Percentiles rank a stretch among this genome's conserved stretches.
These are phyloP conservation scores for Cutaneotrichosporon mucoides DNA, from an alignment of 1,284 basidiomycete genomes.

Conservation along the genomic window DNA sequence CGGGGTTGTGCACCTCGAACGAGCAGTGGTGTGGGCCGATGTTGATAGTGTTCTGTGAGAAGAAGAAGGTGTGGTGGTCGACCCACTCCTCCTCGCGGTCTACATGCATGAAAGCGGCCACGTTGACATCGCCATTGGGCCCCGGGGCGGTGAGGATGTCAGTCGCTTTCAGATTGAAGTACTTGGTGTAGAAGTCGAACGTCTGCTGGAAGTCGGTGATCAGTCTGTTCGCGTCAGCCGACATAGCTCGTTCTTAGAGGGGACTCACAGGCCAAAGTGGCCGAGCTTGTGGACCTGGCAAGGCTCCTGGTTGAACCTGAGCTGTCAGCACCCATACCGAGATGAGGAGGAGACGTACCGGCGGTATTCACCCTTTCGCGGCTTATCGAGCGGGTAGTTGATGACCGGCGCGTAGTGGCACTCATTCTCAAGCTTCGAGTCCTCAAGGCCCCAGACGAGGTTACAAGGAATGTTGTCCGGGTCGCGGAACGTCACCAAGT, in stretches of 20 bases:
- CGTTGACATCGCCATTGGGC: neutral
- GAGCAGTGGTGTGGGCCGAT: constrained; percentile 23
- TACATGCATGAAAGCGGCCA: constrained; percentile 23
- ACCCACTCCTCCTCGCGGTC: constrained; percentile 26
- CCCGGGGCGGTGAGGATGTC: constrained; percentile 20
- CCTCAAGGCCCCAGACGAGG: constrained; percentile 21
- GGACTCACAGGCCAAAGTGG: constrained; percentile 24
- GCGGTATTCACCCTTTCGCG: constrained; percentile 14
- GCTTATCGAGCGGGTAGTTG: constrained; percentile 12
- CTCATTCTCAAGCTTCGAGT: neutral
- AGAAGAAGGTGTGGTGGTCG: constrained; percentile 30
- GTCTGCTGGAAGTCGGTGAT: constrained; percentile 18
- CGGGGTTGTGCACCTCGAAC: constrained; percentile 24
- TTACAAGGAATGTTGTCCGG: constrained; percentile 24
- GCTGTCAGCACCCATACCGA: too few relatives aligned
- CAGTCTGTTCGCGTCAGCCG: constrained; percentile 1
- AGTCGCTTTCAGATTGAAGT: constrained; percentile 27
- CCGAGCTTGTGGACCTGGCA: constrained; percentile 25
- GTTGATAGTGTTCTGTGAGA: constrained; percentile 11
- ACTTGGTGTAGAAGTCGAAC: constrained; percentile 21
- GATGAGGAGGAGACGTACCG: neutral
- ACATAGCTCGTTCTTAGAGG: too few relatives aligned
- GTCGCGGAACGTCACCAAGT: constrained; percentile 23
- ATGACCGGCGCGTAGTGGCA: neutral
- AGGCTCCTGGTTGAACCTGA: constrained; percentile 18